Evolutionary conservation across 768 basidiomycete species (phyloP).

Genomic region (Panellus pusillus): DNA sequence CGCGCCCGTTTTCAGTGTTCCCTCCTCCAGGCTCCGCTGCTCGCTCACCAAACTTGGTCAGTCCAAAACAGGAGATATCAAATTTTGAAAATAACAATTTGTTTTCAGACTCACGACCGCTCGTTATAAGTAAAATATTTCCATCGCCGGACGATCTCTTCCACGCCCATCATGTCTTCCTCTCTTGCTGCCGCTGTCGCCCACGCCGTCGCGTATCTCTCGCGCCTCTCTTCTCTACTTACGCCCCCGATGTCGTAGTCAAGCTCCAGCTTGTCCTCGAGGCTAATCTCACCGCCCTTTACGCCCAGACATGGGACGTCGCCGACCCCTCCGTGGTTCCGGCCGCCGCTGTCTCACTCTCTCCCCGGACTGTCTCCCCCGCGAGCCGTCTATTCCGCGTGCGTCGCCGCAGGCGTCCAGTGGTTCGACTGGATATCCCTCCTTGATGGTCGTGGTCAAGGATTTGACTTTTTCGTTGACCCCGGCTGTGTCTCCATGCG

Average conservation of each 20-base stretch:
- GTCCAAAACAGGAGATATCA: too few species aligned
- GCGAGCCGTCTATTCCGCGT: constrained; percentile 68
- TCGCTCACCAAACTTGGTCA: too few species aligned
- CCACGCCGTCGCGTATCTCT: constrained; percentile 74
- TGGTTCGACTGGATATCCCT: constrained; percentile 81
- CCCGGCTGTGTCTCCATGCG: constrained; percentile 77
- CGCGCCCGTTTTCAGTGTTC: too few species aligned
- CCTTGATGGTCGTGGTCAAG: constrained; percentile 43
- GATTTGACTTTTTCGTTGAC: constrained; percentile 81
- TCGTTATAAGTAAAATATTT: too few species aligned
- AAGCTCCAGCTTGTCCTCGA: constrained; percentile 73
- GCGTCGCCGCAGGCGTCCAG: constrained; percentile 65
- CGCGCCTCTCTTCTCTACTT: constrained; percentile 58
- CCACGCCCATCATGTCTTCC: constrained; percentile 39
- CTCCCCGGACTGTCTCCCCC: constrained; percentile 67
- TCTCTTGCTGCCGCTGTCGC: constrained; percentile 67
- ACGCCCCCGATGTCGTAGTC: constrained; percentile 61
- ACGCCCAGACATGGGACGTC: constrained; percentile 64
- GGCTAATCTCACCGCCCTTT: constrained; percentile 70
- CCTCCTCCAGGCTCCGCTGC: too few species aligned
- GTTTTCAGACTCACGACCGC: neutral
- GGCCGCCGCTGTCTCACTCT: constrained; percentile 75
- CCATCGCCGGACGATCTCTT: constrained; percentile 68
- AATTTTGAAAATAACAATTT: neutral
- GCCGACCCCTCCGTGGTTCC: constrained; percentile 67